Evolutionary conservation across 257 asterid species (phyloP).

Genomic region (Nicotiana obtusifolia): DNA sequence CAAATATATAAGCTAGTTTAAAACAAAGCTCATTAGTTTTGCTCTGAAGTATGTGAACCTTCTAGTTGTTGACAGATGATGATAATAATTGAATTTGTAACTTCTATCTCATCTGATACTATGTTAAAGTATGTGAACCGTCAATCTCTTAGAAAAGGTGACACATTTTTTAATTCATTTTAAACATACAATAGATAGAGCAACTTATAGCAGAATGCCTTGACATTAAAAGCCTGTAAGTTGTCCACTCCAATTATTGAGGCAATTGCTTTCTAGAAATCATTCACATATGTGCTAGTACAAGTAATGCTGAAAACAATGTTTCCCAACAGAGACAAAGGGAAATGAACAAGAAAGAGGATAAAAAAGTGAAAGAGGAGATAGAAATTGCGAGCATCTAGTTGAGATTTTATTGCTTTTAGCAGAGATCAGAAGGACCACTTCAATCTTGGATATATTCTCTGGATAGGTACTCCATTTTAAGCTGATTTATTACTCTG

Average conservation of each 20-base stretch:
- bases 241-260: not conserved
- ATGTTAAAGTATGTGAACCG: not conserved
- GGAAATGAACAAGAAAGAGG: not conserved
- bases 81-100: not conserved
- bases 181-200: not conserved
- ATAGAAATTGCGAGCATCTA: not conserved
- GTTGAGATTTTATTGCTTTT: not conserved
- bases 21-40: too few relatives aligned
- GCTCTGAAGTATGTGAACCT: not conserved
- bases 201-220: not conserved
- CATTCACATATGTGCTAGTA: not conserved
- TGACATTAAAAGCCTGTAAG: not conserved
- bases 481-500: not conserved
- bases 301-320: not conserved
- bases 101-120: not conserved
- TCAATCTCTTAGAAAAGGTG: not conserved
- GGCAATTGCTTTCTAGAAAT: not conserved
- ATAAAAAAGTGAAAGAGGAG: not conserved
- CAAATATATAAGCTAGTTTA: too few relatives aligned
- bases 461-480: not conserved
- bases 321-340: not conserved
- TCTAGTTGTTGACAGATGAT: not conserved
- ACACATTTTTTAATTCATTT: not conserved
- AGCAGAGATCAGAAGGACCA: conserved; percentile 4
- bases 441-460: not conserved